Base-by-base conservation (phyloP, 108 stramenopile species). In the Cyclotella cryptica region DNA sequence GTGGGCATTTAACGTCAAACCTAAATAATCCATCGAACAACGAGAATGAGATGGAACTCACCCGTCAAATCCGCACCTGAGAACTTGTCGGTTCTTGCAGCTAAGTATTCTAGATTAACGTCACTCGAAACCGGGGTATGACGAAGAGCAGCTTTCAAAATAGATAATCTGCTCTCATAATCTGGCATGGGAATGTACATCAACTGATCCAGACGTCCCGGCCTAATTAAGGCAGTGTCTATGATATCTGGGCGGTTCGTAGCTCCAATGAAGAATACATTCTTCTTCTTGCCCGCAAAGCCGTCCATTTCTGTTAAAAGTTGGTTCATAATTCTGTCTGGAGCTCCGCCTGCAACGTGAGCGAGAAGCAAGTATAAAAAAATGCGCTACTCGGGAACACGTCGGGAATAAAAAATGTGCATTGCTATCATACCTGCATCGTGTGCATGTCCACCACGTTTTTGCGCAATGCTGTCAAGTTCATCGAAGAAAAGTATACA, bases 401-500 rank as follows among this genome's bases (percentile, higher is more conserved):
- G n/a, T 7, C 2, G n/a, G 9, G n/a, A 3, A n/a, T n/a, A 49
- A 17, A 45, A 49, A 49, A 3, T n/a, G 2, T 49, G n/a, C 15
- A 17, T 9, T 3, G 15, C 3, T 3, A 49, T n/a, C 47, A 7
- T 9, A 49, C 47, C 47, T n/a, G 94, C 86, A 40, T 94, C 96
- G 45, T 75, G 85, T 19, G 81, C 74, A 47, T 47, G 53, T 18
- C 77, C 93, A 65, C 89, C 91, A 74, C 94, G 92, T 79, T 85
- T 91, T 80, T 88, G 89, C 42, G 97, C 97, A 54, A 99, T 92
- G 15, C 97, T 96, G 74, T 99, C 98, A 58, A 99, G 92, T 71
- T 99, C 98, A 78, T 99, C 98, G 77, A 99, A 98, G 89, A 99
- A 97, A 11, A 99, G 84, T 63, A 99, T 95, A 74, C 97, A 98